Percentiles rank a stretch among this genome's conserved stretches.
These are phyloP conservation scores for Penicillium polonicum DNA, from an alignment of 2,329 filamentous ascomycete species.

Conservation along the genomic window DNA sequence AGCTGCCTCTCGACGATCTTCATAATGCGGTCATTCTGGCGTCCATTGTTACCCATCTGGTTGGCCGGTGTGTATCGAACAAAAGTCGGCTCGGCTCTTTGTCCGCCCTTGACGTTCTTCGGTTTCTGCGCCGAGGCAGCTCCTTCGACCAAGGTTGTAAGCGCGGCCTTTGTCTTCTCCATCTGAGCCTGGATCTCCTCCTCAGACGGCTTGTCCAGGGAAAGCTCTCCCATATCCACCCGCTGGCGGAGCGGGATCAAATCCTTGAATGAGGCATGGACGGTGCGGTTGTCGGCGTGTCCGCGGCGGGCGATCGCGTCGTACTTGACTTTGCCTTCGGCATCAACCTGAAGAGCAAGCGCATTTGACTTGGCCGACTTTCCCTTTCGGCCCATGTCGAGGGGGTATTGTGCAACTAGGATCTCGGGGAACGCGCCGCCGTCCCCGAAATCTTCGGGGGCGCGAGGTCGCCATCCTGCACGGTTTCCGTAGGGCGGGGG, in stretches of 20 bases:
- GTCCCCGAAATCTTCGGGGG: slow-evolving; percentile 89
- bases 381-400: slow-evolving; percentile 86
- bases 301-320: slow-evolving; percentile 90
- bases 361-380: slow-evolving; percentile 73
- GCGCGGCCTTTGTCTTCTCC: slow-evolving; percentile 81
- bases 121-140: slow-evolving; percentile 91
- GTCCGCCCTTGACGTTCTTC: slow-evolving; percentile 85
- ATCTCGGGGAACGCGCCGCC: slow-evolving; percentile 95
- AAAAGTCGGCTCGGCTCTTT: slow-evolving; percentile 81
- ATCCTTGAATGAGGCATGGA: slow-evolving; percentile 96
- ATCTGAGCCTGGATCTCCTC: slow-evolving; percentile 82
- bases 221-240: slow-evolving; percentile 88
- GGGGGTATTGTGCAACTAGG: slow-evolving; percentile 88
- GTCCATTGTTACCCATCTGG: slow-evolving; percentile 85
- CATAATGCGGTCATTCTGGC: slow-evolving; percentile 93
- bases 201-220: slow-evolving; percentile 77
- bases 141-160: slow-evolving; percentile 77
- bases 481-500: slow-evolving; percentile 87
- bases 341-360: slow-evolving; percentile 86
- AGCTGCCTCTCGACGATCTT: slow-evolving; percentile 94
- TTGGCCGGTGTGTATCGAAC: slow-evolving; percentile 94
- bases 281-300: slow-evolving; percentile 76
- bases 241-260: slow-evolving; percentile 90
- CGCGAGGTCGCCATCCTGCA: slow-evolving; percentile 84
- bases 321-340: slow-evolving; percentile 91